Evolutionary conservation across 176 grass and related monocot genomes (phyloP).

Genomic region (Oryza rufipogon): DNA sequence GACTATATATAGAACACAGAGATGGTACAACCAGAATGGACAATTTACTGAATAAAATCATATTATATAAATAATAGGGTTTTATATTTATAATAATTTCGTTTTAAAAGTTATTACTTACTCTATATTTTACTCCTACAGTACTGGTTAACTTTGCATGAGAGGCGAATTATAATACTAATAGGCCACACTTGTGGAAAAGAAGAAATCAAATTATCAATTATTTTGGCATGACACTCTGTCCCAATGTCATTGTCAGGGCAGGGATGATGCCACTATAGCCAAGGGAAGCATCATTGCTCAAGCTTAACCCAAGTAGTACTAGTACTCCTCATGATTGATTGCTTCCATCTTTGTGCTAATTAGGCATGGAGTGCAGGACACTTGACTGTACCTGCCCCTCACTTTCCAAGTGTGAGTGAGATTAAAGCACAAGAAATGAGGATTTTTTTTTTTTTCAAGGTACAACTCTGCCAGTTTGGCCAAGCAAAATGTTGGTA

Average conservation of each 20-base stretch:
- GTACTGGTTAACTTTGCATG: neutral
- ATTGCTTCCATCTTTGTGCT: neutral
- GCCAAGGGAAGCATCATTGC: constrained; percentile 5
- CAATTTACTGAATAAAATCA: too few species aligned
- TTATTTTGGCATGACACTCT: constrained; percentile 10
- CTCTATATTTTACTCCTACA: too few species aligned
- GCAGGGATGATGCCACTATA: neutral
- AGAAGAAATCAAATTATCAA: neutral
- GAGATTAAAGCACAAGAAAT: constrained; percentile 29
- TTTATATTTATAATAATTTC: too few species aligned
- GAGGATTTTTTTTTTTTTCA: too few species aligned
- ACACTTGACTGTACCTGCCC: neutral
- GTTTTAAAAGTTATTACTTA: too few species aligned
- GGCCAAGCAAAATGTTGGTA: neutral
- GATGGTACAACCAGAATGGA: too few species aligned
- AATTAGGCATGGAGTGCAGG: neutral
- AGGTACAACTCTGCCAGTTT: neutral
- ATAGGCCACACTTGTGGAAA: neutral
- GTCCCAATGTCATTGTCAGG: constrained; percentile 16
- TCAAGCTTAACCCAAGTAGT: neutral
- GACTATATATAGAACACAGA: too few species aligned
- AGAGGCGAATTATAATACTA: neutral
- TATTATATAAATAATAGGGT: too few species aligned
- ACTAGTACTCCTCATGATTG: constrained; percentile 3
- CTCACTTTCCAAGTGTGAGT: neutral